Percentiles rank a stretch among this genome's conserved stretches.
Evolutionary conservation across 805 yeast species (phyloP).

Genomic region (Kregervanrija fluxuum): DNA sequence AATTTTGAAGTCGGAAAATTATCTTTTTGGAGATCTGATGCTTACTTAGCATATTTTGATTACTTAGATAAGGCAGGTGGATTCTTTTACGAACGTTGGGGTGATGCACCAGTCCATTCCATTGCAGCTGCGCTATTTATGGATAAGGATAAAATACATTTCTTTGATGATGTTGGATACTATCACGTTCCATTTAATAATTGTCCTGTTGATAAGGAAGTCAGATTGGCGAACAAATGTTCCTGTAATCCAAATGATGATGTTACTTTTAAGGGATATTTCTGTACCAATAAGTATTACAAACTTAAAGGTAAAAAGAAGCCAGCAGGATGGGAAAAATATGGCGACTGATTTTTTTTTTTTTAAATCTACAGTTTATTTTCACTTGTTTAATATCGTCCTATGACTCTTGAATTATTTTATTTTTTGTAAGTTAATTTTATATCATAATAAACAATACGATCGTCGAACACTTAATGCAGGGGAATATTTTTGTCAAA

Average conservation of each 20-base stretch:
- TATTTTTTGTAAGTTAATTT: too few species aligned
- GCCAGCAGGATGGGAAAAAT: conserved; percentile 67
- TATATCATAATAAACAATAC: too few species aligned
- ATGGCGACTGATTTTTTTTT: conserved; percentile 28
- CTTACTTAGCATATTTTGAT: conserved; percentile 65
- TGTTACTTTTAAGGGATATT: conserved; percentile 69
- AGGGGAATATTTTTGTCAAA: too few species aligned
- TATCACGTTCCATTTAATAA: conserved; percentile 74
- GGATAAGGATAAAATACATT: conserved; percentile 63
- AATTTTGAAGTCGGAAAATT: conserved; percentile 79
- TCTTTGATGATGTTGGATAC: conserved; percentile 82
- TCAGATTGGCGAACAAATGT: conserved; percentile 59
- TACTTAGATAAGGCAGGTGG: conserved; percentile 77
- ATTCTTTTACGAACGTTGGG: conserved; percentile 92
- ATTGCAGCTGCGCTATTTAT: conserved; percentile 78
- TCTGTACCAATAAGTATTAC: conserved; percentile 63
- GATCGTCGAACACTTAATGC: too few species aligned
- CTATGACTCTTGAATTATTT: too few species aligned
- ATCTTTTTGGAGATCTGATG: conserved; percentile 67
- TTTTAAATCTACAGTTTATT: too few species aligned
- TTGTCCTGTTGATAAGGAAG: conserved; percentile 64
- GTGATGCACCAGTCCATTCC: conserved; percentile 90
- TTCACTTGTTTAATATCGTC: too few species aligned
- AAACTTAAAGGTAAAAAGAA: conserved; percentile 46
- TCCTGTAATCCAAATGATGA: conserved; percentile 66